Percentiles rank a stretch among this genome's conserved stretches.
phyloP scores from a whole-genome alignment of 495 filamentous ascomycete species.

The Trichocladium uniseriatum region DNA sequence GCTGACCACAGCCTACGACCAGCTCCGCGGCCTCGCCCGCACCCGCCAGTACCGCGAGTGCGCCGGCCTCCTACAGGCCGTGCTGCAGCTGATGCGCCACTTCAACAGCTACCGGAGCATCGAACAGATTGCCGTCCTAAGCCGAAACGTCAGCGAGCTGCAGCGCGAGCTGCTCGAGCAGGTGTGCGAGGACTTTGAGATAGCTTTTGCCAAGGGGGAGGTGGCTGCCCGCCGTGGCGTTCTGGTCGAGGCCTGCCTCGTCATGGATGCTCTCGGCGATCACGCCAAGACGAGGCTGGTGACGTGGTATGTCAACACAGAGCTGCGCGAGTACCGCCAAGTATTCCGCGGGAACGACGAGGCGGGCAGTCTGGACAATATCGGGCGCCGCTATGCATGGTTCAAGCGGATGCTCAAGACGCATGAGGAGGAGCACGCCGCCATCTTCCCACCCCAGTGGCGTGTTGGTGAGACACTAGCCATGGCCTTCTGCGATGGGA shows the following conservation, averaged over 20 bases:
- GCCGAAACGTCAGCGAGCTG: slow-evolving; percentile 85
- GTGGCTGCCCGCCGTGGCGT: slow-evolving; percentile 58
- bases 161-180: slow-evolving; percentile 93
- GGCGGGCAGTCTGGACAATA: slow-evolving; percentile 94
- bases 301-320: slow-evolving; percentile 97
- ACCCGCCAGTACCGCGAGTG: slow-evolving; percentile 93
- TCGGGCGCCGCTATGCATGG: slow-evolving; percentile 90
- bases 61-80: slow-evolving; percentile 86
- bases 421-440: slow-evolving; percentile 87
- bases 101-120: slow-evolving; percentile 98
- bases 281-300: slow-evolving; percentile 73
- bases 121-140: slow-evolving; percentile 92
- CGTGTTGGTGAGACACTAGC: slow-evolving; percentile 84
- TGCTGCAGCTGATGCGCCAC: slow-evolving; percentile 95
- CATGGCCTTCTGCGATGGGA: slow-evolving; percentile 89
- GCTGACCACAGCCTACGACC: slow-evolving; percentile 96
- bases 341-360: slow-evolving; percentile 95
- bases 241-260: slow-evolving; percentile 77
- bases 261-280: slow-evolving; percentile 93
- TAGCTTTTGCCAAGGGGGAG: slow-evolving; percentile 86
- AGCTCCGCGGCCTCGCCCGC: slow-evolving; percentile 74
- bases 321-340: slow-evolving; percentile 89
- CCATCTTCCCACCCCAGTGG: slow-evolving; percentile 83
- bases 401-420: slow-evolving; percentile 92
- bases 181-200: slow-evolving; percentile 95